phyloP scores from a whole-genome alignment of 495 filamentous ascomycete genomes.

The Bryoglossum gracile region DNA sequence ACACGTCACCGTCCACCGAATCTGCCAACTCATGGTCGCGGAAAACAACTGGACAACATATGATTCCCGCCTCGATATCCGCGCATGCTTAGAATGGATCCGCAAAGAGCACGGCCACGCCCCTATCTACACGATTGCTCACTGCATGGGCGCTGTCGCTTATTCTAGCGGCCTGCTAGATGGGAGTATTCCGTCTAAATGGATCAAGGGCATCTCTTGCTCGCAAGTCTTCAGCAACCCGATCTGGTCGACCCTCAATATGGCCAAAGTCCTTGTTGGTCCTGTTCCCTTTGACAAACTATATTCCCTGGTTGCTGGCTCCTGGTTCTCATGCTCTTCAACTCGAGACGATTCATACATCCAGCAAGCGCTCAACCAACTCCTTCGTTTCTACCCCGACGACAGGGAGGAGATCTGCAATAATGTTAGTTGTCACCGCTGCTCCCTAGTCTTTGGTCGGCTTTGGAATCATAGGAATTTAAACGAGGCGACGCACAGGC shows the following conservation, averaged over 20 bases:
- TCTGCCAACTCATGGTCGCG: slow-evolving; percentile 47
- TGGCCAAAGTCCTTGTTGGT: slow-evolving; percentile 44
- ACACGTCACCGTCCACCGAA: slow-evolving; percentile 53
- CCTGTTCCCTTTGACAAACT: slow-evolving; percentile 41
- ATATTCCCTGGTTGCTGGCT: slow-evolving; percentile 39
- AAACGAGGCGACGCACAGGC: slow-evolving; percentile 55
- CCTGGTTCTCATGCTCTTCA: slow-evolving; percentile 48
- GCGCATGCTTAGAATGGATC: slow-evolving; percentile 50
- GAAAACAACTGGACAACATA: slow-evolving; percentile 50
- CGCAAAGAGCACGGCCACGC: slow-evolving; percentile 31
- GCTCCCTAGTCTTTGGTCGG: slow-evolving; percentile 50
- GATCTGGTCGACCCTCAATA: slow-evolving; percentile 49
- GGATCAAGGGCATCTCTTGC: slow-evolving; percentile 55
- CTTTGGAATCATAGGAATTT: slow-evolving; percentile 57
- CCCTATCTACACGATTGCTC: slow-evolving; percentile 52
- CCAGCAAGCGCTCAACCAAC: slow-evolving; percentile 48
- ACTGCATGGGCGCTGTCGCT: slow-evolving; percentile 61
- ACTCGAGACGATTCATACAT: slow-evolving; percentile 38
- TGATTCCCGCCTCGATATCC: slow-evolving; percentile 55
- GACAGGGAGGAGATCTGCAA: slow-evolving; percentile 51
- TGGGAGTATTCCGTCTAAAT: slow-evolving; percentile 50
- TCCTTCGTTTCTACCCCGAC: slow-evolving; percentile 54
- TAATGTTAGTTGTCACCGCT: slow-evolving; percentile 53
- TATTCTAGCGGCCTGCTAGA: slow-evolving; percentile 54
- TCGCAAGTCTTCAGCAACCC: slow-evolving; percentile 62